A percentile compares a stretch with the other conserved stretches of the same genome.
Evolutionary conservation across 306 rosid genomes (phyloP).

Genomic region (Dryas drummondii): DNA sequence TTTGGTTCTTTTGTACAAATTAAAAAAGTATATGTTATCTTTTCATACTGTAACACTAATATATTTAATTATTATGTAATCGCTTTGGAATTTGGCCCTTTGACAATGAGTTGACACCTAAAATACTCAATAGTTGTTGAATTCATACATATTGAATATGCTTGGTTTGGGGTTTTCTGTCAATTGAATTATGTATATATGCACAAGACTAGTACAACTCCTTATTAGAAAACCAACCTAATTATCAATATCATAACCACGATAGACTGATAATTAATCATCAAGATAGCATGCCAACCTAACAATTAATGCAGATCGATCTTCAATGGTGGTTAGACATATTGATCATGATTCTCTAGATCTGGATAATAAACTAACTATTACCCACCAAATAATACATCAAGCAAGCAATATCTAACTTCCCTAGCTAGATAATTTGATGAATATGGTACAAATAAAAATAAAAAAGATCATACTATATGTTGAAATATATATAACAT

Average conservation of each 20-base stretch:
- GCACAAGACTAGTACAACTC: neutral
- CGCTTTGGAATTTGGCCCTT: neutral
- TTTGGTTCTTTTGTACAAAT: neutral
- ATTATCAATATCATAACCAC: neutral
- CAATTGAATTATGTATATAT: neutral
- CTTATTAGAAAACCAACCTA: neutral
- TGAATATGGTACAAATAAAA: no score
- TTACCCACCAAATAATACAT: neutral
- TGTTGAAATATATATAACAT: no score
- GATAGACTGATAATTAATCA: neutral
- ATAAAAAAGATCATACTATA: no score
- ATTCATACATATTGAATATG: neutral
- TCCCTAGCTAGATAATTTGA: no score
- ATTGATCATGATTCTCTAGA: neutral
- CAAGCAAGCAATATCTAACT: neutral
- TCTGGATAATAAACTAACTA: neutral
- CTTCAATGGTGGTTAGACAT: neutral
- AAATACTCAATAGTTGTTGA: neutral
- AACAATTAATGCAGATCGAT: conserved; percentile 12
- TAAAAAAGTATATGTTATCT: neutral
- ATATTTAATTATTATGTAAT: neutral
- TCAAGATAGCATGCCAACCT: conserved; percentile 7
- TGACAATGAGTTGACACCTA: conserved; percentile 25
- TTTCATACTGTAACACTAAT: neutral
- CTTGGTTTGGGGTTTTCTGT: neutral